These are phyloP conservation scores for Sporormia fimetaria DNA, from an alignment of 495 filamentous ascomycete species.

Conservation along the genomic window DNA sequence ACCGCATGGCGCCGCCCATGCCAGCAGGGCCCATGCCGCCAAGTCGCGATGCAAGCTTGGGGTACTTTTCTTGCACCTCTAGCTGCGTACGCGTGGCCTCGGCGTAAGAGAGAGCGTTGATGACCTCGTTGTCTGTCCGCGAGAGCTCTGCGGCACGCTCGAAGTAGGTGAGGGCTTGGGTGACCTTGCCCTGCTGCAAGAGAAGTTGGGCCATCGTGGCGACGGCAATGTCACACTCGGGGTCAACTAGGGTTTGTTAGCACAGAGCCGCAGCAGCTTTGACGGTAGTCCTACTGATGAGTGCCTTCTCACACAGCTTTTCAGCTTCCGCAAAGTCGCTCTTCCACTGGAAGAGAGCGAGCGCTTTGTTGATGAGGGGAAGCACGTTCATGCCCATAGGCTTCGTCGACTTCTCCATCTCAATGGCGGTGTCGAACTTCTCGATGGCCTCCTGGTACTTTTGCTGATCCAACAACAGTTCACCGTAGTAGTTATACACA, in stretches of 20 bases:
- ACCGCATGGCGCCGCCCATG: conserved; percentile 27
- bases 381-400: conserved; percentile 93
- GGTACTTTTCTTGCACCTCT: conserved; percentile 86
- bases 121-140: conserved; percentile 87
- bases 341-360: conserved; percentile 96
- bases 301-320: conserved; percentile 89
- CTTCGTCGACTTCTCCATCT: conserved; percentile 92
- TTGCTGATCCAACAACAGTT: conserved; percentile 93
- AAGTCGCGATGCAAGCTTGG: conserved; percentile 71
- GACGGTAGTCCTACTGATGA: conserved; percentile 65
- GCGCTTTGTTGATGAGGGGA: conserved; percentile 95
- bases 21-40: conserved; percentile 62
- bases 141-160: conserved; percentile 90
- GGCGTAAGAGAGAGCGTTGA: conserved; percentile 89
- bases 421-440: conserved; percentile 94
- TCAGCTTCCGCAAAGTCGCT: conserved; percentile 90
- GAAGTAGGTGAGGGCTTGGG: conserved; percentile 91
- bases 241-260: conserved; percentile 58
- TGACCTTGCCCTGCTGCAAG: conserved; percentile 93
- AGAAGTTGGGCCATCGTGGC: conserved; percentile 99
- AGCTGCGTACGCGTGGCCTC: conserved; percentile 95
- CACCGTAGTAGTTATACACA: conserved; percentile 99
- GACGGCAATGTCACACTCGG: conserved; percentile 97
- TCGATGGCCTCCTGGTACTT: conserved; percentile 92
- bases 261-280: neutral